Evolutionary conservation across 2,329 filamentous ascomycete species (phyloP).

Genomic region (Bisporella sp.): DNA sequence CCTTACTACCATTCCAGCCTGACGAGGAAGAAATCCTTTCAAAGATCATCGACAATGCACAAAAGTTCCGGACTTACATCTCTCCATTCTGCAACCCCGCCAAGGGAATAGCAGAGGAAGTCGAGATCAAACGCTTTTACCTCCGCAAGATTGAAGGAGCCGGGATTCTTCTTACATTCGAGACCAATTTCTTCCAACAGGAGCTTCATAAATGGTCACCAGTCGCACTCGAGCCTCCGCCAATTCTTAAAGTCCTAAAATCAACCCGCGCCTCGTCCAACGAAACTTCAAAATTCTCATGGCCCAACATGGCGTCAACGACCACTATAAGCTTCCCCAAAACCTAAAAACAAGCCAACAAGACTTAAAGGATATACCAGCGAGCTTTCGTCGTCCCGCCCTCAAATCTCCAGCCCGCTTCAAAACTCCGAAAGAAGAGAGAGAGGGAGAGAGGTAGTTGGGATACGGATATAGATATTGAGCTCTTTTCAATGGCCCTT

Average conservation of each 20-base stretch:
- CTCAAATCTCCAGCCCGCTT: constrained; percentile 23
- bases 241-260: constrained; percentile 76
- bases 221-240: constrained; percentile 78
- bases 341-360: constrained; percentile 32
- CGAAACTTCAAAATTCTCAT: constrained; percentile 97
- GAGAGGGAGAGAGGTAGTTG: no score
- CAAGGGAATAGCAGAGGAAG: constrained; percentile 75
- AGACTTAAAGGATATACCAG: constrained; percentile 26
- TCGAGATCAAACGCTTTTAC: constrained; percentile 88
- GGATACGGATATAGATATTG: no score
- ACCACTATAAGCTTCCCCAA: constrained; percentile 86
- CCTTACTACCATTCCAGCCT: constrained; percentile 79
- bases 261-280: constrained; percentile 93
- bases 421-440: constrained; percentile 11
- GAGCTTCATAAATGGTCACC: constrained; percentile 93
- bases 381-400: constrained; percentile 22
- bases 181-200: constrained; percentile 95
- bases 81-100: constrained; percentile 73
- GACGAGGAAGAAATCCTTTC: constrained; percentile 84
- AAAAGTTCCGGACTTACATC: constrained; percentile 78
- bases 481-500: no score
- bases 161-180: constrained; percentile 81
- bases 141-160: constrained; percentile 95
- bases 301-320: constrained; percentile 78
- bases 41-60: constrained; percentile 78